Conservation (phyloP, 345 rosid genomes). For the Aquilaria yunnanensis region DNA sequence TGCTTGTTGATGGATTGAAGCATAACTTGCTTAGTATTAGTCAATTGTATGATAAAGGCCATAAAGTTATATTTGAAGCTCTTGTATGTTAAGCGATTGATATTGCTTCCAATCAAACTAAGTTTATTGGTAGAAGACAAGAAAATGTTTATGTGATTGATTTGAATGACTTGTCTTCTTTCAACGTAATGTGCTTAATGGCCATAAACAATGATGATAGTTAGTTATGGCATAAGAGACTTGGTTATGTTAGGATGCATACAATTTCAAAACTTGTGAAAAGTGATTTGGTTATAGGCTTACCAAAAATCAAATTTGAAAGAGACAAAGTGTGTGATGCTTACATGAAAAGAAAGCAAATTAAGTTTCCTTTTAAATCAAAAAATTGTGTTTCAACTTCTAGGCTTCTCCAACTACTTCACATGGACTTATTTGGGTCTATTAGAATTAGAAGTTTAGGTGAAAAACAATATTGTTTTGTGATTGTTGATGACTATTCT, state of each 20-base stretch:
- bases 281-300: neutral
- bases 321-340: neutral
- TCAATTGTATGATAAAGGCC: neutral
- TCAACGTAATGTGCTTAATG: neutral
- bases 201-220: too few species aligned
- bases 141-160: neutral
- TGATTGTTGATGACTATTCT: slow-evolving; percentile 6
- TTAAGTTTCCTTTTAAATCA: neutral
- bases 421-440: slow-evolving; percentile 3
- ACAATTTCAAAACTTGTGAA: neutral
- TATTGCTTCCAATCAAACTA: neutral
- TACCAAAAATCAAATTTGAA: neutral
- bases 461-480: neutral
- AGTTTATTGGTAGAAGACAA: neutral
- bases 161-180: too few species aligned
- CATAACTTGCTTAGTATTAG: neutral
- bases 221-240: too few species aligned
- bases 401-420: neutral
- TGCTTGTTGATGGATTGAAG: slow-evolving; percentile 1
- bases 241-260: too few species aligned
- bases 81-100: neutral
- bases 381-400: neutral
- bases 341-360: neutral
- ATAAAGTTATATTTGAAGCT: neutral
- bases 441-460: neutral